Base-by-base conservation (phyloP, 805 yeast genomes). In the Barnettozyma sucrosica region DNA sequence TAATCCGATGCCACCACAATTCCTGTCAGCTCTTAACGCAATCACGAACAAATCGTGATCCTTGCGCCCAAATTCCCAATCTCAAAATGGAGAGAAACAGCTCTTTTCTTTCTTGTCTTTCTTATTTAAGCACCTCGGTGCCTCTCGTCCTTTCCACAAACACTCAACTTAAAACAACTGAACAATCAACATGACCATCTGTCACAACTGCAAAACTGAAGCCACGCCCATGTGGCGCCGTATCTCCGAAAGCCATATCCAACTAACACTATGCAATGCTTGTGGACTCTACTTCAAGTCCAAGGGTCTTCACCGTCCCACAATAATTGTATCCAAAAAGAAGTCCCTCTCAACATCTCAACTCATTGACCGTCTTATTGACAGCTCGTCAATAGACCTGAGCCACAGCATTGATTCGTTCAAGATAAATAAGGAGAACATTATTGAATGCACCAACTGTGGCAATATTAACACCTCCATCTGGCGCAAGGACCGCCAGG, bases 401-500 rank as follows among this genome's bases (percentile, higher is more conserved):
- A 23, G 42, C 32, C 21, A 30, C 47, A 18, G 51, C 49, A 3
- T 37, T 49, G 9, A 46, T 39, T 52, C 53, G 24, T 39, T 45
- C 4, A 48, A 50, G 19, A 30, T 52, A 6, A 43, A 41, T 14
- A 52, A 52, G 26, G 44, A 49, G 10, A 50, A 48, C 3, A 50
- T 58, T 21, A 56, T 57, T 19, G 48, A 50, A 10, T 90, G 98
- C 67, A 79, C 89, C 20, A 90, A 90, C 65, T 90, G 98, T 67
- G 81, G 83, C 55, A 89, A 97, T 1, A 79, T 76, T 51, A 89
- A 92, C 28, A 90, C 98, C 0, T 97, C 98, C 0, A 66, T 90
- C 16, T 90, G 98, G 98, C 72, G 98, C 52, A 74, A 96, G 47
- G 89, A 89, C 58, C 85, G 92, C 0, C 82, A 83, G 47, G 97